Evolutionary conservation across 208 protist genomes (phyloP).

Genomic region (Leishmania tropica): DNA sequence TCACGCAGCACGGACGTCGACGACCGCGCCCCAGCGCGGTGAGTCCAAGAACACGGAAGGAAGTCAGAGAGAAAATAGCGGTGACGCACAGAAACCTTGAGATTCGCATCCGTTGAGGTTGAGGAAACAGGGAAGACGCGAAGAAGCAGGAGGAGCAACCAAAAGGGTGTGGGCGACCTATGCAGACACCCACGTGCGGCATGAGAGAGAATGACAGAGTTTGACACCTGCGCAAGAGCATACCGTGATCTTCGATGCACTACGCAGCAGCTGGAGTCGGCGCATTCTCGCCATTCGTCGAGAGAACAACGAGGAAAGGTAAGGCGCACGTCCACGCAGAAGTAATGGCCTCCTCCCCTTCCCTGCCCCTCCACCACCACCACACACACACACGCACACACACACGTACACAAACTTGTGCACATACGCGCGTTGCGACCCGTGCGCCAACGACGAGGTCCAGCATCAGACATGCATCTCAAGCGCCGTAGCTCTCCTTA

Average conservation of each 20-base stretch:
- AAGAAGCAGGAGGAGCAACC: not conserved
- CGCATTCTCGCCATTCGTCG: not conserved
- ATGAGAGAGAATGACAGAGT: not conserved
- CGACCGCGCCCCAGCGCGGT: not conserved
- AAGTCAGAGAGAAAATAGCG: not conserved
- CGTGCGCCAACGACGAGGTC: not conserved
- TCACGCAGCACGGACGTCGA: not conserved
- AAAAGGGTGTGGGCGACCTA: not conserved
- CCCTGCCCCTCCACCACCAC: not conserved
- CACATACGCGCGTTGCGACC: not conserved
- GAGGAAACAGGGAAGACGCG: not conserved
- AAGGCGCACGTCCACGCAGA: not conserved
- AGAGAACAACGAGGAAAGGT: not conserved
- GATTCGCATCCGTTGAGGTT: not conserved
- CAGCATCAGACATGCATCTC: not conserved
- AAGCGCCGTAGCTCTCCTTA: slow-evolving; percentile 48
- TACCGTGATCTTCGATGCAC: not conserved
- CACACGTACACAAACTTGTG: not conserved
- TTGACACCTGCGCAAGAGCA: not conserved
- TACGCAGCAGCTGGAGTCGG: not conserved
- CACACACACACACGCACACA: not conserved
- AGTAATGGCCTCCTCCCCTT: not conserved
- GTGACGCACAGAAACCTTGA: not conserved
- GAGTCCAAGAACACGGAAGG: not conserved
- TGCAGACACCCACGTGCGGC: not conserved